Evolutionary conservation across 164 flowering plant species (phyloP), one percentile per base, ranked within the genome.

Genomic region (Umbilicus rupestris): DNA sequence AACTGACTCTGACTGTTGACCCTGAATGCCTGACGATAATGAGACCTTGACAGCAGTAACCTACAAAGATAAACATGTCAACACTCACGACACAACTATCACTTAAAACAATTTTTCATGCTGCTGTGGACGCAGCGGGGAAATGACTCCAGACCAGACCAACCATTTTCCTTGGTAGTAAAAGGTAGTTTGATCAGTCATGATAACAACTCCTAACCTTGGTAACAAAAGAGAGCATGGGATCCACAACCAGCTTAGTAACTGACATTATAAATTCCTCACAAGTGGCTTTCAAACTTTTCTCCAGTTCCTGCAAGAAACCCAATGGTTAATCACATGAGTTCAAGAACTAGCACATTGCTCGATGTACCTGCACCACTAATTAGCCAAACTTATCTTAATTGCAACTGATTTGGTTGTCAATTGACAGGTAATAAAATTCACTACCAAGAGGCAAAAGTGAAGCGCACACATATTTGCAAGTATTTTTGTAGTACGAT

Each of bases 241-340:
- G 99, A 76, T 95, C 99, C 70, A 95, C 97, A 69, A 92, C 85
- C 35, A 79, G 81, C 85, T 95, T 95, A 49, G 99, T 95, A 49
- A 88, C 93, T 17, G 93, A 83, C 99, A 95, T 95, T 39, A 92
- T 95, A 76, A 95, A 95, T 74, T 95, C 97, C 78, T 95, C 99
- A 64, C 97, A 92, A 26, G 96, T 89, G 70, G 89, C 72, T 80
- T 91, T 92, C 50, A 95, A 88, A 74, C 75, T 84, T 77, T 84
- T 95, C 84, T 95, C 99, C 68, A 95, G 69, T 58, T 92, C 99
- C 99, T 94, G 82, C 72, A 76, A 52, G 17, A 24, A 24, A 35
- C 2, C 59, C 11, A 52, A 12, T 26, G 59, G 15, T 52, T 52
- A 52, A 24, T 26, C 26, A n/a, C 3, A 20, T 49, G 55, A 49